Percentiles rank a stretch among this genome's conserved stretches.
Evolutionary conservation across 2,329 filamentous ascomycete genomes (phyloP).

Genomic region (Aspergillus pseudoglaucus): DNA sequence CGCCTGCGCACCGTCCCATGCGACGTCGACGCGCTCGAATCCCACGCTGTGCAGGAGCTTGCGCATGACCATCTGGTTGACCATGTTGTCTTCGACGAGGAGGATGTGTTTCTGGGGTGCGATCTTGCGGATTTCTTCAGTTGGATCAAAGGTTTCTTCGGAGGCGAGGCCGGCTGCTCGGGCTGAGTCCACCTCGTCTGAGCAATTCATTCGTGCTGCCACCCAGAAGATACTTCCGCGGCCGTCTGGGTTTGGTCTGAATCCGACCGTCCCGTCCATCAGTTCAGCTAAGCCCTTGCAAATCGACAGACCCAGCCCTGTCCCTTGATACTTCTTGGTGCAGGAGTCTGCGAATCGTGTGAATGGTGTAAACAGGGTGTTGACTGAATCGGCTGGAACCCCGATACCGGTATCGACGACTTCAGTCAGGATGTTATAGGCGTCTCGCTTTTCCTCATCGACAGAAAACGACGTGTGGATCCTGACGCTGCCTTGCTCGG

Average conservation of each 20-base stretch:
- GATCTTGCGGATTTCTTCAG: conserved; percentile 27
- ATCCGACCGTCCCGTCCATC: conserved; percentile 51
- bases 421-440: conserved; percentile 45
- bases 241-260: conserved; percentile 38
- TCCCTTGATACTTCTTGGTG: conserved; percentile 51
- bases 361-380: conserved; percentile 51
- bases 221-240: conserved; percentile 51
- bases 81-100: conserved; percentile 38
- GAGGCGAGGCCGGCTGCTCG: conserved; percentile 15
- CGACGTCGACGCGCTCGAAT: conserved; percentile 37
- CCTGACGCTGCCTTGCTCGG: conserved; percentile 48
- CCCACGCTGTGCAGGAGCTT: conserved; percentile 34
- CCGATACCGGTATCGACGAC: conserved; percentile 53
- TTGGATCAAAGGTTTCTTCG: conserved; percentile 11
- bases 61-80: conserved; percentile 38
- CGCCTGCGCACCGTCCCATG: conserved; percentile 40
- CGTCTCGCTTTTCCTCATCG: conserved; percentile 34
- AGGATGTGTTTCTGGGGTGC: conserved; percentile 37
- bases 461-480: conserved; percentile 37
- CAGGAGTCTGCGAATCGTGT: conserved; percentile 50
- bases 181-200: conserved; percentile 25
- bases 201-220: conserved; percentile 37
- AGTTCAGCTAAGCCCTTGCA: conserved; percentile 52
- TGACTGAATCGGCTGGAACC: conserved; percentile 39
- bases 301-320: conserved; percentile 52